A percentile compares a stretch with the other conserved stretches of the same genome.
phyloP scores from a whole-genome alignment of 805 yeast species.

The Sugiyamaella marilandica region DNA sequence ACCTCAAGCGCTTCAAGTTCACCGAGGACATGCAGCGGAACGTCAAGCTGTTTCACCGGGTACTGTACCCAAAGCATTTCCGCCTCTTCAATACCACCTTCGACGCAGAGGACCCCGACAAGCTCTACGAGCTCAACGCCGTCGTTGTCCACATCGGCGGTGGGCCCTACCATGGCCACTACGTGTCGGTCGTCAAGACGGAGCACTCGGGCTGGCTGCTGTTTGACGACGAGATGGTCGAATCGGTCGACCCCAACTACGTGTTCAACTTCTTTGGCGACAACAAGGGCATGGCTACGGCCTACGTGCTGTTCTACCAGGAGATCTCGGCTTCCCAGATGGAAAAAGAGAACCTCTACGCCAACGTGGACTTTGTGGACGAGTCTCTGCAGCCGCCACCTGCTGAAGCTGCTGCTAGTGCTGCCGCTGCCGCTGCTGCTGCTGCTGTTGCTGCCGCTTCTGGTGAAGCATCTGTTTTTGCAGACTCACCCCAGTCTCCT shows the following conservation, averaged over 20 bases:
- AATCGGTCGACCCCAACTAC: constrained; percentile 74
- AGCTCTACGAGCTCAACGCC: constrained; percentile 73
- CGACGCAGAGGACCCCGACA: constrained; percentile 46
- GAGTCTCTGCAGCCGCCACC: constrained; percentile 21
- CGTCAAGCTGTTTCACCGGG: constrained; percentile 81
- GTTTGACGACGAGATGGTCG: constrained; percentile 94
- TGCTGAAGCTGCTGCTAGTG: constrained; percentile 8
- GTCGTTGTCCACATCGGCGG: constrained; percentile 95
- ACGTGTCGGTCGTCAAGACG: constrained; percentile 79
- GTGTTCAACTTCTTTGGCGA: constrained; percentile 87
- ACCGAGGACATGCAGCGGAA: constrained; percentile 75
- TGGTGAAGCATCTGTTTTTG: not conserved
- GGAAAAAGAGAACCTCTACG: constrained; percentile 25
- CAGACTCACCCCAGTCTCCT: not conserved
- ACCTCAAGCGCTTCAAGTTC: constrained; percentile 88
- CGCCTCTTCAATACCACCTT: constrained; percentile 62
- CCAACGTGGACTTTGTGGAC: constrained; percentile 26
- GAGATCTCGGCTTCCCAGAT: constrained; percentile 35
- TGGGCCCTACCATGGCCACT: constrained; percentile 97
- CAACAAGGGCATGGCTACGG: constrained; percentile 81
- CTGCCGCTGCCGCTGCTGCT: constrained; percentile 2
- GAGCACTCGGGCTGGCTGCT: constrained; percentile 79
- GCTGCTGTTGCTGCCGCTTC: not conserved
- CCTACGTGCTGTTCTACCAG: constrained; percentile 81
- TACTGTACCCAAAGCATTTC: constrained; percentile 70